Evolutionary conservation across 305 asterid species (phyloP), one percentile per base, ranked within the genome.

Genomic region (Solanum hybrid): DNA sequence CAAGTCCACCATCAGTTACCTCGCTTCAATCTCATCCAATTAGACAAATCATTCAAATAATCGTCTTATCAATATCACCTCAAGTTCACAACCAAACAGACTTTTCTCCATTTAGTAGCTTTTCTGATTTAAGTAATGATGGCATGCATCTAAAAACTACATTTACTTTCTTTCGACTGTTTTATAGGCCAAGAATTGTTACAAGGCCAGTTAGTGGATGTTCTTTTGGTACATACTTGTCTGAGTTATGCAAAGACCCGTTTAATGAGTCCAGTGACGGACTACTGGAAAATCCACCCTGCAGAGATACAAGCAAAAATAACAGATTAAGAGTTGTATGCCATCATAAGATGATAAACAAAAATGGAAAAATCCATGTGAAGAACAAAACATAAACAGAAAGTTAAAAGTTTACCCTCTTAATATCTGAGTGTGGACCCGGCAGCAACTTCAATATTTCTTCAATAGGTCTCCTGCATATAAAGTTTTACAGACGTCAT

Each of bases 401-500:
- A 69, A 75, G 89, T 29, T 66, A 88, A 76, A 64, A 46, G 42
- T 95, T 71, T 60, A 97, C 99, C 94, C 94, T 96, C 96, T 96
- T 97, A 91, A 89, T 87, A 91, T 97, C 99, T 34, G 96, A 91
- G 91, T 97, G 99, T 89, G 98, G 98, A 80, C 98, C 99, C 26
- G 99, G 99, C 90, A 97, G 95, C 91, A 96, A 90, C 94, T 92
- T 97, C 90, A 97, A 89, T 89, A 96, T 94, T 89, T 97, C 99
- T 92, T 97, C 99, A 79, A 96, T 91, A 29, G 98, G 98, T 40
- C 98, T 96, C 99, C 99, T 97, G 93, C 80, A 89, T 5, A 31
- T 5, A 31, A 51, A 84, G 1, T 29, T 27, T 31, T 51, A 7
- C 75, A 84, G 40, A 51, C 7, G 29, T 84, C 75, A 51, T 51